These are phyloP conservation scores for Medicago lupulina DNA, from an alignment of 306 rosid genomes.

Conservation along the genomic window DNA sequence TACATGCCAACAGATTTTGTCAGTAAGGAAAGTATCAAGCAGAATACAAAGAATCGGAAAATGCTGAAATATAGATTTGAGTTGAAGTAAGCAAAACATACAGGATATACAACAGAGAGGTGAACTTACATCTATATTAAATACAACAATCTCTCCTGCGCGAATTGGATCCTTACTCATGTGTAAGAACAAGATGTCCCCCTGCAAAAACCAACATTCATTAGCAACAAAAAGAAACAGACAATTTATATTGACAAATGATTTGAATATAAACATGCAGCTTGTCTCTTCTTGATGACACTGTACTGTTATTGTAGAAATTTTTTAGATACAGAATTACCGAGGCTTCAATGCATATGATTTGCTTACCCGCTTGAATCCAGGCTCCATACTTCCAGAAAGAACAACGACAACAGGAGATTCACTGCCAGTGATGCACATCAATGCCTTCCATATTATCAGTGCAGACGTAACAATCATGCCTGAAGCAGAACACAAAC, in stretches of 20 bases:
- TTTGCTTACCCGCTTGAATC: conserved; percentile 76
- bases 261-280: conserved; percentile 20
- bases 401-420: conserved; percentile 86
- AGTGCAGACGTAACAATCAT: conserved; percentile 68
- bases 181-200: conserved; percentile 92
- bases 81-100: neutral
- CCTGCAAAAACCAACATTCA: conserved; percentile 54
- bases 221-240: conserved; percentile 16
- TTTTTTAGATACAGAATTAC: neutral
- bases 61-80: conserved; percentile 11
- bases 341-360: conserved; percentile 43
- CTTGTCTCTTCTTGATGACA: conserved; percentile 18
- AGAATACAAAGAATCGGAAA: conserved; percentile 2
- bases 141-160: conserved; percentile 96
- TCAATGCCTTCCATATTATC: conserved; percentile 77
- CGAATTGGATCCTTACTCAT: conserved; percentile 94
- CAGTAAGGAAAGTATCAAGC: conserved; percentile 5
- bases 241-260: neutral
- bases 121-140: conserved; percentile 82
- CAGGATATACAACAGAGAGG: neutral
- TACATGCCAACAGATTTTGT: conserved; percentile 21
- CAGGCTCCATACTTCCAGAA: conserved; percentile 93
- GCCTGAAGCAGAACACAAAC: conserved; percentile 53
- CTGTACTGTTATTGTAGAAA: neutral
- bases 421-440: conserved; percentile 73